Evolutionary conservation across 345 rosid species (phyloP).

Genomic region (Turritis glabra): DNA sequence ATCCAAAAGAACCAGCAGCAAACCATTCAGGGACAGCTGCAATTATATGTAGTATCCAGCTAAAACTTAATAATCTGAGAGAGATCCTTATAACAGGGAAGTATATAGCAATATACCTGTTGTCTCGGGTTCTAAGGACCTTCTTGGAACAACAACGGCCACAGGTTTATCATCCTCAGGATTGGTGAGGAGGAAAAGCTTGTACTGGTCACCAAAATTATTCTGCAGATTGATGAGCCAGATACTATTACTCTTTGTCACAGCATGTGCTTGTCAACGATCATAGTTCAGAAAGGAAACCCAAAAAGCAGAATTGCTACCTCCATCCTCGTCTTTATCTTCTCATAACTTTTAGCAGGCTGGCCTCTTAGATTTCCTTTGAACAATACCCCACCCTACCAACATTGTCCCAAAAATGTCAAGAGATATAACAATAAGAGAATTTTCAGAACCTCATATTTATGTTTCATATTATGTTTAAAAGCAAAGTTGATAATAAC

Average conservation of each 20-base stretch:
- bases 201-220: conserved; percentile 77
- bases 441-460: background rate
- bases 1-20: conserved; percentile 93
- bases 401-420: conserved; percentile 15
- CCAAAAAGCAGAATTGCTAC: conserved; percentile 34
- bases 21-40: conserved; percentile 98
- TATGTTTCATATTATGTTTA: background rate
- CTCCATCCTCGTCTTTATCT: conserved; percentile 73
- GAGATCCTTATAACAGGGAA: conserved; percentile 6
- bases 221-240: conserved; percentile 50
- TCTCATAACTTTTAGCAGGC: conserved; percentile 80
- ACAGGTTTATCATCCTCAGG: conserved; percentile 97
- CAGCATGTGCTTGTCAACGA: background rate
- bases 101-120: conserved; percentile 47
- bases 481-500: background rate
- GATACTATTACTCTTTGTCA: background rate
- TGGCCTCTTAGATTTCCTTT: conserved; percentile 93
- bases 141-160: conserved; percentile 89
- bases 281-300: background rate
- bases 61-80: background rate
- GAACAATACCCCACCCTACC: conserved; percentile 85
- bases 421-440: background rate
- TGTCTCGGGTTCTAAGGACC: conserved; percentile 76
- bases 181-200: conserved; percentile 80
- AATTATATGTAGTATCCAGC: conserved; percentile 21